Conservation (phyloP, 192 early-diverging fungal genomes). For the Dispira parvispora region DNA sequence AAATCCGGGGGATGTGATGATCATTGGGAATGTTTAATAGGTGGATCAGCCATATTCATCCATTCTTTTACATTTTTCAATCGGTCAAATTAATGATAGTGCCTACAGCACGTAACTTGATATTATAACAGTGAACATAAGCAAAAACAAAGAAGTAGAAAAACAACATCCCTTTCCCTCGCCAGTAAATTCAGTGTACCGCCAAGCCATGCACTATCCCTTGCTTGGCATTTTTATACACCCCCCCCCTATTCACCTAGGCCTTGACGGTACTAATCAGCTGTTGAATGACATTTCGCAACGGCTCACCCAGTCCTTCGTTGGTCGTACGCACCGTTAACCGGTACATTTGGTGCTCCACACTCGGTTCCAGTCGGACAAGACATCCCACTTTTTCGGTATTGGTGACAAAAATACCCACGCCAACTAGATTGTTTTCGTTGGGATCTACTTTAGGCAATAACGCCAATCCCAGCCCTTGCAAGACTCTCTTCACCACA, state of each 20-base stretch:
- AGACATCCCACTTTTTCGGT: conserved; percentile 60
- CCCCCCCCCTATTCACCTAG: neutral
- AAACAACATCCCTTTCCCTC: no score
- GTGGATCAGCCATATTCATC: no score
- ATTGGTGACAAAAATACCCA: conserved; percentile 54
- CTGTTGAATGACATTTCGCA: conserved; percentile 21
- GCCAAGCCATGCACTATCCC: no score
- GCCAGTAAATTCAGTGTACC: no score
- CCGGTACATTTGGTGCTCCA: conserved; percentile 73
- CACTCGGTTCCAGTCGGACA: conserved; percentile 73
- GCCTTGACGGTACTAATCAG: conserved; percentile 7
- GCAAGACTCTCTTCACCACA: conserved; percentile 35
- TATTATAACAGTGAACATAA: no score
- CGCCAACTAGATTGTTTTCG: conserved; percentile 74
- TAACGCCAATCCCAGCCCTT: conserved; percentile 54
- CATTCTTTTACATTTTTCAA: no score
- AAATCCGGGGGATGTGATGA: no score
- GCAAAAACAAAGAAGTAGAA: no score
- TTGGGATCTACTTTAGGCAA: conserved; percentile 77
- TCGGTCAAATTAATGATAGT: no score
- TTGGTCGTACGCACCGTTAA: conserved; percentile 82
- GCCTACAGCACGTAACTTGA: no score
- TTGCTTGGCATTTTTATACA: no score
- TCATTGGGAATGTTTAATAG: no score
- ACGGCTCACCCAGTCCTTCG: conserved; percentile 42